Evolutionary conservation across 2,329 filamentous ascomycete genomes (phyloP).

Genomic region (Chalaropsis ovoidea): DNA sequence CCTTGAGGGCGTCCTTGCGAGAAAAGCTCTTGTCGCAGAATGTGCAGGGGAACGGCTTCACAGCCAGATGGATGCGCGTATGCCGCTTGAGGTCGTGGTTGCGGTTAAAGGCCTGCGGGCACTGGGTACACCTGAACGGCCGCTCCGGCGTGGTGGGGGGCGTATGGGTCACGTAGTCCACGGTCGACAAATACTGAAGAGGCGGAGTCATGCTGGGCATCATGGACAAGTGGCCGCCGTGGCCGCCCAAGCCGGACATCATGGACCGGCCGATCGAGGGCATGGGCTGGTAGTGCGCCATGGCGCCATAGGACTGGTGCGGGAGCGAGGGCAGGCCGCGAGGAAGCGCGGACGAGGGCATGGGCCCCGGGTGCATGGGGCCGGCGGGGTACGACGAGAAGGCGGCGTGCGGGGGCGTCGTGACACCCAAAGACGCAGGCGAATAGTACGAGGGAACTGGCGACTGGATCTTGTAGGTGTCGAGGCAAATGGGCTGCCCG

Average conservation of each 20-base stretch:
- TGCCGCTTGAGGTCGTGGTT: slow-evolving; percentile 96
- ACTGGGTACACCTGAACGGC: slow-evolving; percentile 90
- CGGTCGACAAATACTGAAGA: slow-evolving; percentile 35
- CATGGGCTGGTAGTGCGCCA: slow-evolving; percentile 9
- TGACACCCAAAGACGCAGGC: slow-evolving; percentile 11
- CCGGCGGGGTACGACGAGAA: slow-evolving; percentile 18
- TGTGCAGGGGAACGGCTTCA: slow-evolving; percentile 88
- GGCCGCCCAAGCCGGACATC: slow-evolving; percentile 68
- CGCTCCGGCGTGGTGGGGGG: slow-evolving; percentile 49
- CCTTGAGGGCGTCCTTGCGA: slow-evolving; percentile 92
- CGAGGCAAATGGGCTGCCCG: slow-evolving; percentile 8
- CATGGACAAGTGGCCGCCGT: slow-evolving; percentile 60
- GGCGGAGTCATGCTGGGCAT: slow-evolving; percentile 46
- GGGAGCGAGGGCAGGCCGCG: slow-evolving; percentile 15
- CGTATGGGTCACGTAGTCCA: slow-evolving; percentile 38
- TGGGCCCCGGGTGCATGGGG: slow-evolving; percentile 13
- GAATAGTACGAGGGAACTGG: slow-evolving; percentile 24
- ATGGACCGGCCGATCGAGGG: slow-evolving; percentile 45
- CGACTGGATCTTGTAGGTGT: slow-evolving; percentile 24
- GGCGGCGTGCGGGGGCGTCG: slow-evolving; percentile 17
- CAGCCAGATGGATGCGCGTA: slow-evolving; percentile 85
- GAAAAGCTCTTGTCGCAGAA: slow-evolving; percentile 96
- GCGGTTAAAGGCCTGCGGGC: slow-evolving; percentile 85
- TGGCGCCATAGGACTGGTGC: neutral
- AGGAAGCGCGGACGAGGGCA: neutral